phyloP scores from a whole-genome alignment of 495 filamentous ascomycete species.

The Platismatia glauca region DNA sequence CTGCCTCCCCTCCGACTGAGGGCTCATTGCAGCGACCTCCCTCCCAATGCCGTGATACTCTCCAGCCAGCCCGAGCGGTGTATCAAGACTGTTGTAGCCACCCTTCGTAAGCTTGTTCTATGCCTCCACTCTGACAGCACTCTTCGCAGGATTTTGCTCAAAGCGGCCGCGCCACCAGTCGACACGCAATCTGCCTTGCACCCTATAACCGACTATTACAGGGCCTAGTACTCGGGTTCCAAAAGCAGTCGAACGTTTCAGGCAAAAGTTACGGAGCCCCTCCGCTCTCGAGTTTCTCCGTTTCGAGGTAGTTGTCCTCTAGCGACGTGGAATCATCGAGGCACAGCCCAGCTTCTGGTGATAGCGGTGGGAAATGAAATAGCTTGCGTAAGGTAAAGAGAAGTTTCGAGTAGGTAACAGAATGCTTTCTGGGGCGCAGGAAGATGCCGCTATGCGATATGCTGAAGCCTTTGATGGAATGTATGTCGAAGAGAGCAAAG shows the following conservation, averaged over 20 bases:
- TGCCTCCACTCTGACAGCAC: background rate
- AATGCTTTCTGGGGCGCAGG: background rate
- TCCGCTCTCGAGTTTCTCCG: background rate
- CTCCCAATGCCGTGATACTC: constrained; percentile 1
- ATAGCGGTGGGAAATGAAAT: background rate
- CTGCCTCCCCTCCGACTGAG: constrained; percentile 22
- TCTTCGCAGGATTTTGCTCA: background rate
- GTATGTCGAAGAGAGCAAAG: constrained; percentile 1
- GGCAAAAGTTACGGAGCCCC: background rate
- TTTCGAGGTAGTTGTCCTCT: background rate
- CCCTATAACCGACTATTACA: background rate
- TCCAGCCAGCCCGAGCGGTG: background rate
- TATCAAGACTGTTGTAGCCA: background rate
- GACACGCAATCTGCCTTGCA: background rate
- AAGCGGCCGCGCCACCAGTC: background rate
- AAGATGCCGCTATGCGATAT: constrained; percentile 5
- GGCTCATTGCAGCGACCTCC: constrained; percentile 19
- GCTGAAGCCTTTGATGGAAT: constrained; percentile 11
- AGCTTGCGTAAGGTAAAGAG: constrained; percentile 1
- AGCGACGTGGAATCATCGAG: constrained; percentile 7
- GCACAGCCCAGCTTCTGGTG: background rate
- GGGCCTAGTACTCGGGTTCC: background rate
- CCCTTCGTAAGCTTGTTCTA: background rate
- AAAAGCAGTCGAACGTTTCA: background rate
- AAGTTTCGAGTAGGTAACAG: background rate